Base-by-base conservation (phyloP, 2,329 filamentous ascomycete species). In the Aspergillus pseudoviridinutans region DNA sequence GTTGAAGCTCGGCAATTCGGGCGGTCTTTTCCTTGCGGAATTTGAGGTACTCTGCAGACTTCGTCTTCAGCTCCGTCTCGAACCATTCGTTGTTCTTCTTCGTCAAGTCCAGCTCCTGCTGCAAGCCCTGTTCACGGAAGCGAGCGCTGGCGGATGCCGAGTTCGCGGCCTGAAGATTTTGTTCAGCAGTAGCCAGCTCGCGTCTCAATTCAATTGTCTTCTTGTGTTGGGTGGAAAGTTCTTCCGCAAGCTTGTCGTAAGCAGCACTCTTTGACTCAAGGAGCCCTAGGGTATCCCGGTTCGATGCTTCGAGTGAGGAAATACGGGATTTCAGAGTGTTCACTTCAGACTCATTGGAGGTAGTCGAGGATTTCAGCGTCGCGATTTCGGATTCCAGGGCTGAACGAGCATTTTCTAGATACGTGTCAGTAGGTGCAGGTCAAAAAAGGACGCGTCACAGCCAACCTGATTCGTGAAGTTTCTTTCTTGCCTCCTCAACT, bases 1-100 rank as follows among this genome's bases (percentile, higher is more conserved):
- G 89, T 74, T 97, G 90, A 28, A 99, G 84, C 68, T 95, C 90
- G 8, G 92, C 85, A 65, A 97, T 91, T 42, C 90, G 89, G 1
- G 91, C 88, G 61, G 90, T 90, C 81, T 97, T 97, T 71, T 99
- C 94, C 71, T 96, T 97, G 61, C 94, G 87, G 75, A 90, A 93
- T 69, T 92, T 96, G 64, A 93, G 84, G 50, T 91, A 87, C 71
- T 99, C 94, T 8, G 87, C 85, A 60, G 85, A 88, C 77, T 96
- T 96, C 0, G 90, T 92, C 78, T 96, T 93, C 24, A 97, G 83
- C 74, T 99, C 94, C 46, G 83, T 87, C 69, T 97, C 91, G 56
- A 94, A 88, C 90, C 92, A 99, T 66, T 97, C 93, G 63, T 91
- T 90, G 77, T 92, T 96, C 68, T 89, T 89, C 71, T 91, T 92